Conservation (phyloP, 202 grass and related monocot species). For the Zizania palustris region DNA sequence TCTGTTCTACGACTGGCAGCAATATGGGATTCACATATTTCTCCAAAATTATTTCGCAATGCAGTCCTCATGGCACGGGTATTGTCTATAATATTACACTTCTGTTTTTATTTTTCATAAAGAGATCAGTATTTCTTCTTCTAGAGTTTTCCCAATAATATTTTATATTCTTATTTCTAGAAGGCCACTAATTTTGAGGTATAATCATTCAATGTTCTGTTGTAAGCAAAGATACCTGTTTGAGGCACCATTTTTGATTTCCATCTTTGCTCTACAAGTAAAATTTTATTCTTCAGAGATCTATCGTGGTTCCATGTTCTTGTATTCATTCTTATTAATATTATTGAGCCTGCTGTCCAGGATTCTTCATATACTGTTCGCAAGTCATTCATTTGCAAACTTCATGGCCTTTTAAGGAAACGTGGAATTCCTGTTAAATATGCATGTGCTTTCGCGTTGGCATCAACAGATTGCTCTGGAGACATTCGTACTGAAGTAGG, state of each 20-base stretch:
- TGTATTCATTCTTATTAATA: conserved; percentile 29
- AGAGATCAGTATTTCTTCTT: conserved; percentile 10
- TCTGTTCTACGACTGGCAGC: conserved; percentile 76
- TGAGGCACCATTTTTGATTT: conserved; percentile 15
- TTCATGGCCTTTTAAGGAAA: conserved; percentile 71
- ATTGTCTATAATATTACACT: conserved; percentile 42
- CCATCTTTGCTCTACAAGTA: conserved; percentile 1
- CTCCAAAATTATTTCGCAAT: conserved; percentile 68
- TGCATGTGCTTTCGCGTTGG: conserved; percentile 86
- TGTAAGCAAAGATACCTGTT: conserved; percentile 16
- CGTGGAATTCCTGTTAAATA: conserved; percentile 74
- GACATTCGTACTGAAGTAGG: conserved; percentile 82
- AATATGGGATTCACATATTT: conserved; percentile 88
- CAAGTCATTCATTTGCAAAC: conserved; percentile 69
- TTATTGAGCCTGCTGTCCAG: conserved; percentile 46
- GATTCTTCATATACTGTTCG: conserved; percentile 81
- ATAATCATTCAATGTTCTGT: not conserved
- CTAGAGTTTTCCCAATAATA: conserved; percentile 17
- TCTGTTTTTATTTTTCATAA: conserved; percentile 27
- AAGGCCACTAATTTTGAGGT: conserved; percentile 22
- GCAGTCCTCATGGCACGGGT: conserved; percentile 81
- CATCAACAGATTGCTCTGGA: conserved; percentile 67
- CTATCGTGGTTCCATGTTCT: conserved; percentile 14
- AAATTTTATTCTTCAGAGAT: conserved; percentile 11
- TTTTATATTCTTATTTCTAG: conserved; percentile 29